phyloP scores from a whole-genome alignment of 1,284 basidiomycete species.

The Mycena sp. region DNA sequence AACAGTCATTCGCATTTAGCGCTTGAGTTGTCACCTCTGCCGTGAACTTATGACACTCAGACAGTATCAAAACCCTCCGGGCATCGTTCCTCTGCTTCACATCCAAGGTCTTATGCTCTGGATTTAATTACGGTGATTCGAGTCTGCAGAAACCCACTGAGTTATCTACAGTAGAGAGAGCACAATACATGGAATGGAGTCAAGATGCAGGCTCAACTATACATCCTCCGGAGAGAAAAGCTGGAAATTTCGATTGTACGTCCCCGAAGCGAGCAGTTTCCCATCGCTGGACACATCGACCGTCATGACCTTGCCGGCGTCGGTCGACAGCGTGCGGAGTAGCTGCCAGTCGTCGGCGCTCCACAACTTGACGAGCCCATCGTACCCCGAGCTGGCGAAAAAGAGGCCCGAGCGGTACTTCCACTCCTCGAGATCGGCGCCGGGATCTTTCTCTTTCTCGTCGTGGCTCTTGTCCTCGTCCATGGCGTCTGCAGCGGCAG shows the following conservation, averaged over 20 bases:
- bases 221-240: constrained; percentile 87
- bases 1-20: no score
- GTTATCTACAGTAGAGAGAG: no score
- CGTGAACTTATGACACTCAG: no score
- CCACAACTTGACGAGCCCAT: constrained; percentile 96
- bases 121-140: no score
- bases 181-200: no score
- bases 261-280: constrained; percentile 87
- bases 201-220: no score
- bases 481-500: constrained; percentile 47
- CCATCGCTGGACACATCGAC: constrained; percentile 90
- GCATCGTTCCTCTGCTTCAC: no score
- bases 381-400: constrained; percentile 94
- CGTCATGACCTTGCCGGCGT: constrained; percentile 98
- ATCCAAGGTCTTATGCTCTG: no score
- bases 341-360: constrained; percentile 98
- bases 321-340: constrained; percentile 87
- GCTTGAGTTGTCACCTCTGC: no score
- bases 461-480: constrained; percentile 49
- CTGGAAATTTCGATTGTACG: constrained; percentile 94
- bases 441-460: constrained; percentile 36
- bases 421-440: constrained; percentile 66
- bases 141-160: no score
- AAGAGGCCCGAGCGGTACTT: constrained; percentile 87
- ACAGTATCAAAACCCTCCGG: no score